Evolutionary conservation across 83 land plant genomes (phyloP).

Genomic region (Picea mariana): DNA sequence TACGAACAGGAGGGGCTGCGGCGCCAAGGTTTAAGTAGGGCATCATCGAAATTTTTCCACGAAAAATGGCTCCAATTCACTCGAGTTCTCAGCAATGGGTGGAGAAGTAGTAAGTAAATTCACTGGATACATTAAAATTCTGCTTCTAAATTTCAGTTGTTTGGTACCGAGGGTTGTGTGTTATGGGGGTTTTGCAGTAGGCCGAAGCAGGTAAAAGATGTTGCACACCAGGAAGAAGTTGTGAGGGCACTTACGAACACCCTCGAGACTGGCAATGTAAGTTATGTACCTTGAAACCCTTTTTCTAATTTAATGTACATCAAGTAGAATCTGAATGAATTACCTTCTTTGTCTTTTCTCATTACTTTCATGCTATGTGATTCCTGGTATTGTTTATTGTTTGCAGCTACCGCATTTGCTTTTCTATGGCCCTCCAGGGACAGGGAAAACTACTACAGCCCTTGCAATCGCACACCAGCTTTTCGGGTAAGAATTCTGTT

Average conservation of each 20-base stretch:
- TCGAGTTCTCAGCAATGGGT: constrained; percentile 91
- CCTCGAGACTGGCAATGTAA: constrained; percentile 83
- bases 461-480: constrained; percentile 96
- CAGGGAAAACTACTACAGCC: constrained; percentile 94
- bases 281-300: not conserved
- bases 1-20: too few species aligned
- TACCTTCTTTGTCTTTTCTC: not conserved
- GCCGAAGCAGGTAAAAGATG: constrained; percentile 93
- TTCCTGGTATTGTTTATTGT: not conserved
- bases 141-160: not conserved
- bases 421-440: constrained; percentile 98
- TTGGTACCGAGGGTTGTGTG: not conserved
- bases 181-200: constrained; percentile 54
- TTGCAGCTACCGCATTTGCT: constrained; percentile 91
- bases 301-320: not conserved
- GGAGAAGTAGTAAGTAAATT: constrained; percentile 79
- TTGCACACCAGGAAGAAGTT: constrained; percentile 98
- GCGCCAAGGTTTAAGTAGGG: too few species aligned
- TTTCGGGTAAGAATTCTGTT: constrained; percentile 59
- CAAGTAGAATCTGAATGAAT: not conserved
- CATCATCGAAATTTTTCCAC: too few species aligned
- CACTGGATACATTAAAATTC: not conserved
- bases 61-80: constrained; percentile 71
- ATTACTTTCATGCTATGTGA: not conserved
- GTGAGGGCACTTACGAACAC: constrained; percentile 91